Percentiles rank a stretch among this genome's conserved stretches.
These are phyloP conservation scores for Mycena olivaceomarginata DNA, from an alignment of 768 basidiomycete species.

Conservation along the genomic window DNA sequence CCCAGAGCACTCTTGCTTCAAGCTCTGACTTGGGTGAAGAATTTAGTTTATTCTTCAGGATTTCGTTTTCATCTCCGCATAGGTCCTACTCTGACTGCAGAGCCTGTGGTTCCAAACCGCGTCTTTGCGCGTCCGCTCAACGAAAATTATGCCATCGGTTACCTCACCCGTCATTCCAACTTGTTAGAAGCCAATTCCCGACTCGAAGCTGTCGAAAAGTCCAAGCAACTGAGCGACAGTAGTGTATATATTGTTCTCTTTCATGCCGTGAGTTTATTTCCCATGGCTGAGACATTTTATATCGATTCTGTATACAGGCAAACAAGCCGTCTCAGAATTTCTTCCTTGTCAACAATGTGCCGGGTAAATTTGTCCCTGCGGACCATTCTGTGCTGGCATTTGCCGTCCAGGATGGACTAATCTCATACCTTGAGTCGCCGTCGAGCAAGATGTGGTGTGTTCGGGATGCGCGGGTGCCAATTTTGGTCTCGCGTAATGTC, in stretches of 20 bases:
- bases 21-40: not conserved
- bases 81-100: no score
- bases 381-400: not conserved
- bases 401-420: not conserved
- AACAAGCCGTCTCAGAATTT: not conserved
- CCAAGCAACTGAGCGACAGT: not conserved
- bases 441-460: not conserved
- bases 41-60: no score
- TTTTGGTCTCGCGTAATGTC: not conserved
- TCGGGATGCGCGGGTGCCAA: not conserved
- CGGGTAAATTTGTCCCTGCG: not conserved
- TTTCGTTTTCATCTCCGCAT: no score
- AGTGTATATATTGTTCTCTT: not conserved
- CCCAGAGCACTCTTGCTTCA: not conserved
- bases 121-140: not conserved
- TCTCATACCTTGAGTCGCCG: not conserved
- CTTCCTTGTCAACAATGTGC: not conserved
- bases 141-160: not conserved
- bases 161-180: not conserved
- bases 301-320: not conserved
- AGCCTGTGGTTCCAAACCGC: no score
- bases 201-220: not conserved
- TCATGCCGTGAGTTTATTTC: not conserved
- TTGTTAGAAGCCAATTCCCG: not conserved
- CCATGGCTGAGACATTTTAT: not conserved